phyloP scores from a whole-genome alignment of 106 monocot genomes.

The Agapanthus africanus region DNA sequence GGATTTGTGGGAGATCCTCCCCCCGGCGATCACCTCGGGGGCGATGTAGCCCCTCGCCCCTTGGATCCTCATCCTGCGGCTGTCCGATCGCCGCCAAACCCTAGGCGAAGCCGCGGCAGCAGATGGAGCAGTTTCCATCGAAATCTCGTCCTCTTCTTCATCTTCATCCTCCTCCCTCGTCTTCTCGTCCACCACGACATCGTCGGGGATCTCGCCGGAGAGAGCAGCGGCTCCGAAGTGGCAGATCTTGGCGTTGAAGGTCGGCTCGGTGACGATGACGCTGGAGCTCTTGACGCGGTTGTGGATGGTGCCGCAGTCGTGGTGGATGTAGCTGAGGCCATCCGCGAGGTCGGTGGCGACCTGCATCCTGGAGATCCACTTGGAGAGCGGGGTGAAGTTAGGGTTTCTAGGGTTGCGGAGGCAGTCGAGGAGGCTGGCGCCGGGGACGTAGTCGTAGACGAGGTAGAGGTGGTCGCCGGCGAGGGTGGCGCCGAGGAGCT shows the following conservation, averaged over 20 bases:
- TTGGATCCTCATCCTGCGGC: slow-evolving; percentile 34
- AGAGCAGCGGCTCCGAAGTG: slow-evolving; percentile 62
- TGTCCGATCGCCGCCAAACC: slow-evolving; percentile 6
- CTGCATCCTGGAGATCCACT: slow-evolving; percentile 60
- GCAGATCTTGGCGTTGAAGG: slow-evolving; percentile 54
- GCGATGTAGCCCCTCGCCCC: slow-evolving; percentile 77
- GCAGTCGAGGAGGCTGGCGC: slow-evolving; percentile 42
- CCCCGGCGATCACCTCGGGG: slow-evolving; percentile 60
- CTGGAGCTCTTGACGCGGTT: slow-evolving; percentile 64
- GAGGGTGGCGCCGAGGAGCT: slow-evolving; percentile 46
- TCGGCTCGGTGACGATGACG: slow-evolving; percentile 50
- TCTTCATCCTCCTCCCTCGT: too few relatives aligned
- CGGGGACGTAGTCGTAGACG: slow-evolving; percentile 48
- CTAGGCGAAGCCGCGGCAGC: background rate
- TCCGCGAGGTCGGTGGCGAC: slow-evolving; percentile 52
- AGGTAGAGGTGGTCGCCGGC: slow-evolving; percentile 38
- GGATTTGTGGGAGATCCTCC: slow-evolving; percentile 32
- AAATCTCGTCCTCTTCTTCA: background rate
- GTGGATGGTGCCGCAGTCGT: slow-evolving; percentile 42
- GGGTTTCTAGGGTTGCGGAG: slow-evolving; percentile 55
- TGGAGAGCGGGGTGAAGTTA: slow-evolving; percentile 40
- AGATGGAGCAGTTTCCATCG: too few relatives aligned
- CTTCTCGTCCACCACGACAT: too few relatives aligned
- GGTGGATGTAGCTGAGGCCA: slow-evolving; percentile 62
- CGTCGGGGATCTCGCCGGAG: slow-evolving; percentile 32